phyloP scores from a whole-genome alignment of 169 alveolate genomes.

The Cryptosporidium parvum region DNA sequence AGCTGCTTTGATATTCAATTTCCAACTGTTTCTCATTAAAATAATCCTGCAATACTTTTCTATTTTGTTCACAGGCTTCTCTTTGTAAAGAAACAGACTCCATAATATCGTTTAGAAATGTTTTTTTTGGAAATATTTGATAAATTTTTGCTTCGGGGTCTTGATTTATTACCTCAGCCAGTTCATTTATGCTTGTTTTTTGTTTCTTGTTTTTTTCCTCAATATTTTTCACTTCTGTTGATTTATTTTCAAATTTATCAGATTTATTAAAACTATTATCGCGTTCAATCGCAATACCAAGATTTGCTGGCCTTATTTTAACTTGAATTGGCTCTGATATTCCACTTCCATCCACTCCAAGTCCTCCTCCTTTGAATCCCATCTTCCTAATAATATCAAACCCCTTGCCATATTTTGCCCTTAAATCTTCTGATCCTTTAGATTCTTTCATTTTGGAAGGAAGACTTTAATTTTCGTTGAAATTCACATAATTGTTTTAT shows the following conservation, averaged over 20 bases:
- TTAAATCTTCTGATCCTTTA: slow-evolving; percentile 7
- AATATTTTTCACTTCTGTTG: not conserved
- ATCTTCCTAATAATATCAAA: slow-evolving; percentile 46
- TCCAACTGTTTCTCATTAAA: slow-evolving; percentile 3
- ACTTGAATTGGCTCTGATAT: slow-evolving; percentile 55
- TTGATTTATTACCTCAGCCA: not conserved
- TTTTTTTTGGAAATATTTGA: not conserved
- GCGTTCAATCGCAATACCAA: not conserved
- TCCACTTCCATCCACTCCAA: slow-evolving; percentile 72
- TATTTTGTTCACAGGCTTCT: not conserved
- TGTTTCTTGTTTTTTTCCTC: slow-evolving; percentile 8
- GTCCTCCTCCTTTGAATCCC: slow-evolving; percentile 72
- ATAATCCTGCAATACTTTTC: not conserved
- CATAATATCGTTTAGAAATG: slow-evolving; percentile 1
- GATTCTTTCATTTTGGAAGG: slow-evolving; percentile 14
- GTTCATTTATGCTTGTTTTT: not conserved
- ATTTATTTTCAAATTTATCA: not conserved
- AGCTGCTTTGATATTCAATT: not conserved
- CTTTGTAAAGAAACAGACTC: slow-evolving; percentile 18
- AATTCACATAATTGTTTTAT: not conserved
- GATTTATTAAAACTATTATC: not conserved
- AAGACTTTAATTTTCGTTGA: not conserved
- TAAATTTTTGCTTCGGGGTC: not conserved
- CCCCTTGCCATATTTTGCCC: slow-evolving; percentile 65
- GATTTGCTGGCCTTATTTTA: not conserved